Evolutionary conservation across 2,329 filamentous ascomycete species (phyloP), one percentile per base, ranked within the genome.

Genomic region (Phyllosticta capitalensis): DNA sequence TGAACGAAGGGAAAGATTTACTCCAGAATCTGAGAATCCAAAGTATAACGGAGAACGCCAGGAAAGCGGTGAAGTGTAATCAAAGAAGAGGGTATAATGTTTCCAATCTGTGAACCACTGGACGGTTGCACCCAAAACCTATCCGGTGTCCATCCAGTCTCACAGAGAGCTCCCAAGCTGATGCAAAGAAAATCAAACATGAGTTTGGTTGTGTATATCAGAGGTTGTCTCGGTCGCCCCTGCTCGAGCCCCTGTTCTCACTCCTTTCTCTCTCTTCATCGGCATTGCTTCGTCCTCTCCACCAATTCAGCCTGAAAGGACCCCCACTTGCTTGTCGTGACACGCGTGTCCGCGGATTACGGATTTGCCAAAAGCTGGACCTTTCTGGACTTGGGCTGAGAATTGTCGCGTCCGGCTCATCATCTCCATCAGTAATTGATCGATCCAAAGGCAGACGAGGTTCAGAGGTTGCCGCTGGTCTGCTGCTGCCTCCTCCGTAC

Each of bases 301-400:
- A 59, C 56, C 56, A 59, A 22, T 45, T 59, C 56, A 59, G 28
- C 22, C 56, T 54, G 24, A 59, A 59, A n/a, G 56, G 56, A 14
- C 56, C 56, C n/a, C 49, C 22, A 22, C 56, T 59, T 54, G 9
- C 56, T 50, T n/a, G 52, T 54, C 24, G 22, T 26, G 56, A 48
- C 5, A 59, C 4, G 7, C 52, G 52, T 50, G 54, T 54, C 12
- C 51, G 53, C 26, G 51, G 49, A 54, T 54, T 55, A 45, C 38
- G 38, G n/a, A 45, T 45, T 45, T 45, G 38, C 58, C 58, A 59
- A 5, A 48, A 21, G 7, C 45, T 52, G 22, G 50, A 55, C 24
- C 58, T 51, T 9, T 59, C 52, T 21, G 58, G 52, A 20, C 58
- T 59, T 4, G 58, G 58, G 20, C 58, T 59, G n/a, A 59, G 14